These are phyloP conservation scores for Sporobolomyces pararoseus DNA, from an alignment of 768 basidiomycete genomes.

Conservation along the genomic window DNA sequence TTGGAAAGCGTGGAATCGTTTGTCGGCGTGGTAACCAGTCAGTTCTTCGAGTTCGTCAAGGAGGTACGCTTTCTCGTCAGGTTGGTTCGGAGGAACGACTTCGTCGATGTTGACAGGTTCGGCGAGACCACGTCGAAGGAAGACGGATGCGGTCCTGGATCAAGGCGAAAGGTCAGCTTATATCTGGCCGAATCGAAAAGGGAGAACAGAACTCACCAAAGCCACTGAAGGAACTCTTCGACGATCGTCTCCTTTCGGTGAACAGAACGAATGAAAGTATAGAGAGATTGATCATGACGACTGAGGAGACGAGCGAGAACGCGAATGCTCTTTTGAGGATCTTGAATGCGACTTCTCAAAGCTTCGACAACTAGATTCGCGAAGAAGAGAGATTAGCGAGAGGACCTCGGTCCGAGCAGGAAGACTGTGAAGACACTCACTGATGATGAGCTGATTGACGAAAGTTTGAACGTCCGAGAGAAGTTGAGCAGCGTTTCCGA, in stretches of 20 bases:
- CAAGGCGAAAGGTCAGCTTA: background rate
- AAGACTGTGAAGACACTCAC: slow-evolving; percentile 19
- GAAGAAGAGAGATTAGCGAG: background rate
- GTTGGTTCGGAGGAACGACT: slow-evolving; percentile 16
- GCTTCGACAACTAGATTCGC: slow-evolving; percentile 32
- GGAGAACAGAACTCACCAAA: slow-evolving; percentile 2
- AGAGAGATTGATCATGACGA: slow-evolving; percentile 28
- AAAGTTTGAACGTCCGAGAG: slow-evolving; percentile 26
- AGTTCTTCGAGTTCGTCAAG: slow-evolving; percentile 37
- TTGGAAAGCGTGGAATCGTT: slow-evolving; percentile 20
- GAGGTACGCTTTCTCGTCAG: slow-evolving; percentile 28
- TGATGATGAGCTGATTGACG: slow-evolving; percentile 38
- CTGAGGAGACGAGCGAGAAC: slow-evolving; percentile 32
- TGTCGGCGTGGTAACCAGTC: slow-evolving; percentile 21
- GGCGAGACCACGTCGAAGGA: slow-evolving; percentile 36
- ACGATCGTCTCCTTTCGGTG: slow-evolving; percentile 34
- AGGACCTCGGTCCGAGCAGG: background rate
- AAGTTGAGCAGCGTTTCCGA: slow-evolving; percentile 26
- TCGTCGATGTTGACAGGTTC: slow-evolving; percentile 31
- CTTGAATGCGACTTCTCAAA: slow-evolving; percentile 25
- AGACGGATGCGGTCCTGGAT: slow-evolving; percentile 29
- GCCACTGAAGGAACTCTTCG: slow-evolving; percentile 39
- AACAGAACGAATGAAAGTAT: slow-evolving; percentile 27
- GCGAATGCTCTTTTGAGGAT: slow-evolving; percentile 40
- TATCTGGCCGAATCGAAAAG: too few relatives aligned